Conservation (phyloP, 2,329 filamentous ascomycete species). For the Alternaria sp. region DNA sequence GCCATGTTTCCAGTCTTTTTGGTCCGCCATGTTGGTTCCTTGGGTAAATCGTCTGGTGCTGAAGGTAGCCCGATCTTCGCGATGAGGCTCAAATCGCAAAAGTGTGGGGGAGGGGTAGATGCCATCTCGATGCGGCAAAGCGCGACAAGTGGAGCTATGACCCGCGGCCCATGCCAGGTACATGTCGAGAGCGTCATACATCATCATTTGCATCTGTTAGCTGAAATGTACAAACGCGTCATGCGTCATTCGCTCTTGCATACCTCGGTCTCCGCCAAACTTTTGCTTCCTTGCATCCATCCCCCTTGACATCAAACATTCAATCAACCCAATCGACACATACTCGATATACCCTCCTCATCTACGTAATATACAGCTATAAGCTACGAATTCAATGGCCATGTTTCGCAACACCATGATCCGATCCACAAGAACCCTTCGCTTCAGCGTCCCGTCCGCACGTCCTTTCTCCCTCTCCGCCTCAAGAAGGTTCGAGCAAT, state of each 20-base stretch:
- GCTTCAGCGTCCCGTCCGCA: neutral
- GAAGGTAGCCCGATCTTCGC: neutral
- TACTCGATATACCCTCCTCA: neutral
- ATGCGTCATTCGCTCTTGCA: constrained; percentile 15
- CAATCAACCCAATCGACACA: neutral
- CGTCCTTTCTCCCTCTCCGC: constrained; percentile 30
- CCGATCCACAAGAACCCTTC: constrained; percentile 16
- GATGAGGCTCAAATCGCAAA: constrained; percentile 28
- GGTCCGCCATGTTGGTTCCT: constrained; percentile 21
- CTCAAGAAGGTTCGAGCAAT: constrained; percentile 18
- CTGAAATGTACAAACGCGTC: constrained; percentile 22
- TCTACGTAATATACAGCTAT: neutral
- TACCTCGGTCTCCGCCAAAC: neutral
- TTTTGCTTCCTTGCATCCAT: neutral
- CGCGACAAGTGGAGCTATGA: constrained; percentile 13
- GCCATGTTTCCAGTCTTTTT: constrained; percentile 21
- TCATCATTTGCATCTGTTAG: constrained; percentile 15
- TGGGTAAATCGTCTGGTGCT: neutral
- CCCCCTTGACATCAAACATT: neutral
- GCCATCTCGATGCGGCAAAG: constrained; percentile 5
- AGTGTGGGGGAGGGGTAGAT: constrained; percentile 25
- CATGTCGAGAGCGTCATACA: constrained; percentile 32
- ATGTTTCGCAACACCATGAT: constrained; percentile 25
- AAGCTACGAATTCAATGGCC: neutral
- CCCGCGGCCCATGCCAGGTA: constrained; percentile 19